Base-by-base conservation (phyloP, 2,329 filamentous ascomycete species). In the Penicillium sp. region DNA sequence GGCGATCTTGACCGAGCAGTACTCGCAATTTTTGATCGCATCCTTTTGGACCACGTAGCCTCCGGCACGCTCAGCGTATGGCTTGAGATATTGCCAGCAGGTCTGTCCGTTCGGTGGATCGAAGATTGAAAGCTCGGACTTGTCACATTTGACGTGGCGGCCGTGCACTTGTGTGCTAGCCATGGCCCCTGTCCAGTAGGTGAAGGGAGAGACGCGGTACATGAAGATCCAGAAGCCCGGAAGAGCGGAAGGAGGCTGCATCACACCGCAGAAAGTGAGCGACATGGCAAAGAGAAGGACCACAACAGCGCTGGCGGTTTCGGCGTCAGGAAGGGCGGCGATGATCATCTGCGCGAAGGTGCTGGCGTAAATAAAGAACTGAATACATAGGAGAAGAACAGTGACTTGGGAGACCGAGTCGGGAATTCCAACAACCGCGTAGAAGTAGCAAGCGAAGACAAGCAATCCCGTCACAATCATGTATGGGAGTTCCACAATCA, bases 401-500 rank as follows among this genome's bases (percentile, higher is more conserved):
- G 91, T 77, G 1, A 72, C 84, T 7, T 86, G 86, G 20, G 87
- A 85, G 54, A 85, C 78, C 4, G 76, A 64, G 2, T 82, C 76
- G 44, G 79, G 70, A 45, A 77, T 75, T 1, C 72, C 71, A 10
- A 73, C 65, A 1, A 94, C 80, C 1, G 88, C 86, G 63, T 93
- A 95, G 73, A 94, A 94, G 79, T 86, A 91, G 64, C 76, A 83
- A 59, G 86, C 76, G 70, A 74, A 94, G 73, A 90, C 83, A 50
- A 93, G 66, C 9, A 83, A 75, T 4, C 83, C 79, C 77, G 87
- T 55, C 18, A 93, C 63, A 0, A 81, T 77, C 64, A 93, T 88
- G 84, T 87, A 95, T 0, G 87, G 87, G 2, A 95, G 68, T 63
- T 95, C 90, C 39, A 90, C 87, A 18, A 89, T 68, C 51, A 95